Evolutionary conservation across 495 filamentous ascomycete genomes (phyloP).

Genomic region (Trichoderma erinaceum): DNA sequence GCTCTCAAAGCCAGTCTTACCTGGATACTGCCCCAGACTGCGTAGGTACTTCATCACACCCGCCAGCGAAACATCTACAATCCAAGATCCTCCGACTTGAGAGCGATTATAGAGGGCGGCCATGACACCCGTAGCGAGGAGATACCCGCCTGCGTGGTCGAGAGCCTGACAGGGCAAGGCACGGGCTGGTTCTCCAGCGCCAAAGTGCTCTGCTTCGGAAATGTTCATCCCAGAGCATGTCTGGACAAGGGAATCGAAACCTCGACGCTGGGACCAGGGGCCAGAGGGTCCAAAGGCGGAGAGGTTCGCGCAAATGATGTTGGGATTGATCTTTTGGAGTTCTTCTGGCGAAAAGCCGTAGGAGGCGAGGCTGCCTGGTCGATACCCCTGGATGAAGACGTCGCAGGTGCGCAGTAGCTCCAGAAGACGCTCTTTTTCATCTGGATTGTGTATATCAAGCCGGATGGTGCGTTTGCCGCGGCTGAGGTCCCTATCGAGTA

Average conservation of each 20-base stretch:
- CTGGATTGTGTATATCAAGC: constrained; percentile 52
- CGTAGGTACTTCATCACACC: constrained; percentile 53
- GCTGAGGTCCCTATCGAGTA: constrained; percentile 75
- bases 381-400: constrained; percentile 60
- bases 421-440: constrained; percentile 50
- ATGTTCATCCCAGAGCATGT: constrained; percentile 46
- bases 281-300: constrained; percentile 44
- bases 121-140: constrained; percentile 48
- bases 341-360: constrained; percentile 41
- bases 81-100: constrained; percentile 42
- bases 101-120: constrained; percentile 47
- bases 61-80: constrained; percentile 47
- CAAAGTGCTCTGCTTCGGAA: constrained; percentile 41
- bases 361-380: constrained; percentile 52
- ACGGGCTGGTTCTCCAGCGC: constrained; percentile 52
- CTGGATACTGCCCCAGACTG: constrained; percentile 46
- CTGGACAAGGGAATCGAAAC: constrained; percentile 47
- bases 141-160: constrained; percentile 34
- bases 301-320: constrained; percentile 47
- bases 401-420: constrained; percentile 53
- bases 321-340: constrained; percentile 36
- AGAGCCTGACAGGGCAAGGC: constrained; percentile 29
- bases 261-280: constrained; percentile 21
- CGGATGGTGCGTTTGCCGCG: constrained; percentile 53
- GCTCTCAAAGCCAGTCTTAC: constrained; percentile 36